phyloP scores from a whole-genome alignment of 139 green algal species.

The Chlamydomonas sphaeroides region DNA sequence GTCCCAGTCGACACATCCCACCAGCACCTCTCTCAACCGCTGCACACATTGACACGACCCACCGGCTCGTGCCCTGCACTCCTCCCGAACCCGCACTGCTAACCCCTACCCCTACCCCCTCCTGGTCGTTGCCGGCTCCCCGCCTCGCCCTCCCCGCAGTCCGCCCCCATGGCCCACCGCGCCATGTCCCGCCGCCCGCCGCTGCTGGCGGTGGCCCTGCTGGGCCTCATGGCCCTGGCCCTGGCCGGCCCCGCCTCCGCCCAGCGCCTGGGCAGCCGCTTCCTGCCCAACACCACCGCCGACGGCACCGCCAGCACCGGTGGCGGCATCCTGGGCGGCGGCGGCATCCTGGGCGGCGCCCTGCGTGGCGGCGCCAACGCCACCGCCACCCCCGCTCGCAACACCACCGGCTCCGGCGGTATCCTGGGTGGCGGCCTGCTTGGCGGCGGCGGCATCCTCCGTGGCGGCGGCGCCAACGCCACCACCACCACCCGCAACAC shows the following conservation, averaged over 20 bases:
- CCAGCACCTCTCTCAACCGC: too few species aligned
- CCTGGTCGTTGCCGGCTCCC: too few species aligned
- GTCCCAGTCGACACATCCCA: too few species aligned
- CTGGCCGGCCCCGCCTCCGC: not conserved
- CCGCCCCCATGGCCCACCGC: too few species aligned
- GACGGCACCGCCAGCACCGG: not conserved
- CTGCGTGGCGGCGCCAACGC: too few species aligned
- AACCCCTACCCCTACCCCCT: too few species aligned
- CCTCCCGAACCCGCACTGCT: too few species aligned
- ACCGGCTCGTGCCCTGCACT: too few species aligned
- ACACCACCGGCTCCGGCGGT: not conserved
- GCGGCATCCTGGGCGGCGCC: too few species aligned
- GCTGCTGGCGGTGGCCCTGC: too few species aligned
- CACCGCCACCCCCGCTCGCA: not conserved
- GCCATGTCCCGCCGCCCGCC: too few species aligned
- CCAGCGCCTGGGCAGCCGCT: conserved; percentile 1
- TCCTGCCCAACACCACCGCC: not conserved
- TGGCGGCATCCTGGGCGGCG: not conserved
- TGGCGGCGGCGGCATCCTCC: not conserved
- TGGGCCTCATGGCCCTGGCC: not conserved
- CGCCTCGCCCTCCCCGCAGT: too few species aligned
- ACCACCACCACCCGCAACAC: not conserved
- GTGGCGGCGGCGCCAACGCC: not conserved
- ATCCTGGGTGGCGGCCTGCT: not conserved
- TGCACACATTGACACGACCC: not conserved